Evolutionary conservation across 257 asterid genomes (phyloP).

Genomic region (Nicotiana otophora): DNA sequence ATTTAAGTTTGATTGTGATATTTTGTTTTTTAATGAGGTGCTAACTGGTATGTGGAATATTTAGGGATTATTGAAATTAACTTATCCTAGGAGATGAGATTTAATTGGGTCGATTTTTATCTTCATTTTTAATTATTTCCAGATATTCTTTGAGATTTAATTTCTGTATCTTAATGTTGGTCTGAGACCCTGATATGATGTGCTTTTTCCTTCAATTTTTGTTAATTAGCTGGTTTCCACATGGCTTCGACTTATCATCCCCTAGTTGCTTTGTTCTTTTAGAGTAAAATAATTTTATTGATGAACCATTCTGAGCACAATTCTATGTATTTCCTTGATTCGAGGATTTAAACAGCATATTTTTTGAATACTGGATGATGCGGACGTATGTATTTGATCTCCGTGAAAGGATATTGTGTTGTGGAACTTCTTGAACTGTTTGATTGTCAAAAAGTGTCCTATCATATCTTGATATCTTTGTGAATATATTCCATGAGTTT

Average conservation of each 20-base stretch:
- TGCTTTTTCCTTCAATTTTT: not conserved
- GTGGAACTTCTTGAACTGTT: too few species aligned
- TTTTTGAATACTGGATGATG: too few species aligned
- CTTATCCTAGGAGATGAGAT: not conserved
- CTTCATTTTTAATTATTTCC: not conserved
- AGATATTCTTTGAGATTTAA: not conserved
- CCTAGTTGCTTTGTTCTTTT: too few species aligned
- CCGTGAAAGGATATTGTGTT: too few species aligned
- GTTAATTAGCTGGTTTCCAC: not conserved
- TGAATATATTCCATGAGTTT: too few species aligned
- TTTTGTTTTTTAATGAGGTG: not conserved
- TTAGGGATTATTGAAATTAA: not conserved
- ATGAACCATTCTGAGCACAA: too few species aligned
- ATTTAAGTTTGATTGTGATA: not conserved
- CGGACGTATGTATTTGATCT: too few species aligned
- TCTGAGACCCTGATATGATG: not conserved
- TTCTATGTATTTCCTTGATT: too few species aligned
- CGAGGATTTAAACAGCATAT: too few species aligned
- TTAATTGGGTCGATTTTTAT: not conserved
- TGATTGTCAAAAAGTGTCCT: too few species aligned
- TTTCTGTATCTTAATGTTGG: not conserved
- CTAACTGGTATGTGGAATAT: not conserved
- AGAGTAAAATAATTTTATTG: too few species aligned
- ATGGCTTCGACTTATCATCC: not conserved
- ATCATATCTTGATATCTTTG: too few species aligned